These are phyloP conservation scores for Penicillium concentricum DNA, from an alignment of 2,329 filamentous ascomycete genomes.

Conservation along the genomic window DNA sequence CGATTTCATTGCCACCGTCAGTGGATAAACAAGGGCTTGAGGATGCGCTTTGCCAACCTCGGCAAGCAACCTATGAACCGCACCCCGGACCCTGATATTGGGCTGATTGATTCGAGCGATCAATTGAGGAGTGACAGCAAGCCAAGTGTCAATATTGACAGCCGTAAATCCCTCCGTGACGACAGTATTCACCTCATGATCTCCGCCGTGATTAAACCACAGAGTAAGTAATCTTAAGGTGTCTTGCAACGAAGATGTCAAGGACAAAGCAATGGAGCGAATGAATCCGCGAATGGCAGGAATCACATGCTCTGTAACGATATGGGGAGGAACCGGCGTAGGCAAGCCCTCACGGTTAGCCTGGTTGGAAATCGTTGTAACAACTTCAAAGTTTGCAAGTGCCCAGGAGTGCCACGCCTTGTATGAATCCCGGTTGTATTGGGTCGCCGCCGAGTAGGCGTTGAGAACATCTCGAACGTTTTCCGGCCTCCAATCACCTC, in stretches of 20 bases:
- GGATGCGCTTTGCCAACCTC: constrained; percentile 94
- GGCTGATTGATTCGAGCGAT: constrained; percentile 97
- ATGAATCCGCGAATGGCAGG: constrained; percentile 96
- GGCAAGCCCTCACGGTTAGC: constrained; percentile 56
- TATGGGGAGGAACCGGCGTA: constrained; percentile 59
- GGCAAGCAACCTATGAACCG: constrained; percentile 86
- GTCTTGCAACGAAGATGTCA: constrained; percentile 90
- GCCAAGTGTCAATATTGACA: constrained; percentile 96
- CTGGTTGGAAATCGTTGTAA: constrained; percentile 72
- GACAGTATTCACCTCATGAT: constrained; percentile 80
- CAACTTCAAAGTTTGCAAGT: constrained; percentile 95
- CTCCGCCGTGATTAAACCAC: constrained; percentile 93
- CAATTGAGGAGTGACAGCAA: constrained; percentile 95
- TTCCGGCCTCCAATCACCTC: constrained; percentile 83
- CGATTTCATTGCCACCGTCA: constrained; percentile 98
- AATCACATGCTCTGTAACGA: constrained; percentile 83
- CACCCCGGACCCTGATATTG: constrained; percentile 80
- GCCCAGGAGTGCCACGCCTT: constrained; percentile 99
- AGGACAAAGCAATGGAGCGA: constrained; percentile 89
- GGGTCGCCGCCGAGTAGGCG: constrained; percentile 89
- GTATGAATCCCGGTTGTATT: constrained; percentile 93
- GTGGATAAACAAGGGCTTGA: constrained; percentile 91
- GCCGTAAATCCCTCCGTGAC: constrained; percentile 88
- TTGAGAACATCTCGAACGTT: constrained; percentile 83
- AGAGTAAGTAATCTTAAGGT: constrained; percentile 87